Percentiles rank a stretch among this genome's conserved stretches.
phyloP scores from a whole-genome alignment of 1,284 basidiomycete genomes.

The Cystobasidium pallidum region DNA sequence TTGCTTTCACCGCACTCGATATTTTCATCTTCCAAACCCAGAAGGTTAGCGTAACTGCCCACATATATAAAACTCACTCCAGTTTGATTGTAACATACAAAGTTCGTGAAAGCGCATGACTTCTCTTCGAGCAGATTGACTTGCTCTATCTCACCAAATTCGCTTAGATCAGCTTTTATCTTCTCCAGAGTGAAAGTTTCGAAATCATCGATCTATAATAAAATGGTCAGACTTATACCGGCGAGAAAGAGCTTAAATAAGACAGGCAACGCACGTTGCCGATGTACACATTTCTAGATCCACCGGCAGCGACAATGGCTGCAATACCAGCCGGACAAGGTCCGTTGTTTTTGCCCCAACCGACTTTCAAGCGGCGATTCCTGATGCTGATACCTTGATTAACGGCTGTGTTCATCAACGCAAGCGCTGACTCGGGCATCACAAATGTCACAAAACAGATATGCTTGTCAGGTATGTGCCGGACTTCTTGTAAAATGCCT shows the following conservation, averaged over 20 bases:
- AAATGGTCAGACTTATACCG: not conserved
- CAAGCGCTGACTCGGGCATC: slow-evolving; percentile 82
- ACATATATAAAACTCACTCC: too few species aligned
- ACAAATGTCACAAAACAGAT: slow-evolving; percentile 66
- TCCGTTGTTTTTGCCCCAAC: slow-evolving; percentile 72
- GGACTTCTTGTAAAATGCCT: slow-evolving; percentile 78
- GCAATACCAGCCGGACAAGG: slow-evolving; percentile 79
- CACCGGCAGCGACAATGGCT: slow-evolving; percentile 82
- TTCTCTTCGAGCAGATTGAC: slow-evolving; percentile 95
- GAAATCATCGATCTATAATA: slow-evolving; percentile 76
- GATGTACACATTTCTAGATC: slow-evolving; percentile 91
- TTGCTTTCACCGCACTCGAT: slow-evolving; percentile 73
- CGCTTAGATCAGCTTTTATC: slow-evolving; percentile 83
- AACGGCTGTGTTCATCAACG: slow-evolving; percentile 86
- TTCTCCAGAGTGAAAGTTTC: slow-evolving; percentile 82
- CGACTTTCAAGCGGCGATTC: slow-evolving; percentile 86
- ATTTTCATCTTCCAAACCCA: slow-evolving; percentile 54
- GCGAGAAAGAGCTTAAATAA: not conserved
- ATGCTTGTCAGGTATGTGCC: slow-evolving; percentile 80
- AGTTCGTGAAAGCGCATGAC: slow-evolving; percentile 95
- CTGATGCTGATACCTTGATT: slow-evolving; percentile 84
- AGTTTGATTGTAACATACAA: too few species aligned
- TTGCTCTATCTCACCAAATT: slow-evolving; percentile 91
- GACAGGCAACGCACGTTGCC: slow-evolving; percentile 60
- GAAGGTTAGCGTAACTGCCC: not conserved